These are phyloP conservation scores for Fagopyrum homotropicum DNA, from an alignment of 148 eudicot genomes.

Conservation along the genomic window DNA sequence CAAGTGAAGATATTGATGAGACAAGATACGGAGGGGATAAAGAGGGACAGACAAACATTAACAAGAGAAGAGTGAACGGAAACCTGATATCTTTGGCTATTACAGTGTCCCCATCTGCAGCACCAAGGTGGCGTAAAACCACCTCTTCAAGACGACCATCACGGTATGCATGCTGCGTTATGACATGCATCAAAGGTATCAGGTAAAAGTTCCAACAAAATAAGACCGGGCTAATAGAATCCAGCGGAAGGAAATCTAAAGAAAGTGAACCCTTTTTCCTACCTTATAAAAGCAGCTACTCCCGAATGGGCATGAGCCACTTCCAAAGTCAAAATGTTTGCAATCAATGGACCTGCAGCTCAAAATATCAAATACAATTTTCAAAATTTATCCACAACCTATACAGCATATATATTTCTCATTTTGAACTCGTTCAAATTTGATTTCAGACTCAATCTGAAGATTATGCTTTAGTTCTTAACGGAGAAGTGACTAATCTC, in stretches of 20 bases:
- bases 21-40: not conserved
- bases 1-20: not conserved
- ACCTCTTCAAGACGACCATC: slow-evolving; percentile 87
- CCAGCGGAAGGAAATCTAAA: not conserved
- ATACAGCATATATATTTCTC: not conserved
- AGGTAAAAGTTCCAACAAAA: not conserved
- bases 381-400: not conserved
- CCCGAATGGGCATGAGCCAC: slow-evolving; percentile 15
- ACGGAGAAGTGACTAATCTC: not conserved
- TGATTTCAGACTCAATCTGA: not conserved
- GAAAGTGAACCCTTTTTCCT: not conserved
- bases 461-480: not conserved
- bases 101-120: slow-evolving; percentile 68
- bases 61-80: not conserved
- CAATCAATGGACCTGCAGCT: slow-evolving; percentile 15
- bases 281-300: slow-evolving; percentile 14
- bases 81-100: slow-evolving; percentile 71
- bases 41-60: not conserved
- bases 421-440: not conserved
- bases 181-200: not conserved
- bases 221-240: not conserved
- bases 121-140: slow-evolving; percentile 68
- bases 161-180: slow-evolving; percentile 62
- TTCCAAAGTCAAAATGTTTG: slow-evolving; percentile 15
- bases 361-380: not conserved